Conservation (phyloP, 208 protist genomes). For the Acanthamoeba castellanii region DNA sequence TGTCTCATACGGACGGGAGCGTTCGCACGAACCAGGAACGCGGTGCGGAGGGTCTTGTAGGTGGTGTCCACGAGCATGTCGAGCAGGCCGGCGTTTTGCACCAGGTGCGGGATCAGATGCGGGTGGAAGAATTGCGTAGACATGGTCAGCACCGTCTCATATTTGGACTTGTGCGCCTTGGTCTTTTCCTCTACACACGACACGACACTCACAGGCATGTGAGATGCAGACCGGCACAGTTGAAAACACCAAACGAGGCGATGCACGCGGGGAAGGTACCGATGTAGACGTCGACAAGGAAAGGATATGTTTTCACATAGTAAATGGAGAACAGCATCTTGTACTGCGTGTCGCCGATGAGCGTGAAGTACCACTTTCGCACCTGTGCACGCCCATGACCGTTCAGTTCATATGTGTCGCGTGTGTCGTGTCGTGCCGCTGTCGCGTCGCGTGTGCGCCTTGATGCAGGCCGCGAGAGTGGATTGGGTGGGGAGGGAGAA, state of each 20-base stretch:
- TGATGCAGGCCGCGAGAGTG: too few species aligned
- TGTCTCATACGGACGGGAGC: too few species aligned
- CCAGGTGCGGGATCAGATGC: constrained; percentile 41
- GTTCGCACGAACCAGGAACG: background rate
- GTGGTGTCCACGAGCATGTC: background rate
- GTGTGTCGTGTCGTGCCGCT: too few species aligned
- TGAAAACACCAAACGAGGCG: background rate
- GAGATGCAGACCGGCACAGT: background rate
- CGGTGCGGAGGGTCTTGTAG: background rate
- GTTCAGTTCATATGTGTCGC: too few species aligned
- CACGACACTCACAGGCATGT: background rate
- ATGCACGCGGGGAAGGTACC: background rate
- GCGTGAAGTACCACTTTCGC: constrained; percentile 38
- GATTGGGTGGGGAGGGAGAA: background rate
- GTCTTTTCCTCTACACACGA: background rate
- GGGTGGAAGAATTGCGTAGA: constrained; percentile 55
- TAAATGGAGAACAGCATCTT: constrained; percentile 11
- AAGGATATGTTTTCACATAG: background rate
- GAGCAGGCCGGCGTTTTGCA: constrained; percentile 1
- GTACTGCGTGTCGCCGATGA: constrained; percentile 42
- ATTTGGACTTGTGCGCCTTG: background rate
- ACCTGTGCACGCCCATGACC: background rate
- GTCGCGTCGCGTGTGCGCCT: too few species aligned
- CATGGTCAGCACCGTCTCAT: constrained; percentile 37
- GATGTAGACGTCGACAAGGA: constrained; percentile 11